These are phyloP conservation scores for Brassica cretica DNA, from an alignment of 345 rosid genomes.

Conservation along the genomic window DNA sequence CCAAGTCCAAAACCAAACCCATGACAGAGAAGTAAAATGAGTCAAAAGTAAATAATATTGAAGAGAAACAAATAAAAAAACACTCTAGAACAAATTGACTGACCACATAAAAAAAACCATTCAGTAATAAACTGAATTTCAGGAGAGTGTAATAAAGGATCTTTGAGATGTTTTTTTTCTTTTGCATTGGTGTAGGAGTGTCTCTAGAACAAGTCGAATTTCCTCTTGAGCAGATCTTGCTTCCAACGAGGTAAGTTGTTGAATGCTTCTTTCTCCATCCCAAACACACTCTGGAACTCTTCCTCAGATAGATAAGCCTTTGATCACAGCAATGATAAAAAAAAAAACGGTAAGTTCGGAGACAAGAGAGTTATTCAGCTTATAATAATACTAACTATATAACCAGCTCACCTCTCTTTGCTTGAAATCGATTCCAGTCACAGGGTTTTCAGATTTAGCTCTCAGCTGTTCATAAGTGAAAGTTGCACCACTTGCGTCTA, in stretches of 20 bases:
- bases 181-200: conserved; percentile 1
- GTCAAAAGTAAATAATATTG: conserved; percentile 22
- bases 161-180: conserved; percentile 2
- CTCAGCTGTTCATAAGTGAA: conserved; percentile 87
- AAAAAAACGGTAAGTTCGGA: conserved; percentile 4
- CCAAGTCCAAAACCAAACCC: conserved; percentile 26
- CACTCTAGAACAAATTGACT: conserved; percentile 24
- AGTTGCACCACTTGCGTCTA: conserved; percentile 39
- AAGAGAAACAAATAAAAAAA: conserved; percentile 2
- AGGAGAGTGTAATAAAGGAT: conserved; percentile 13
- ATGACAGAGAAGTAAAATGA: conserved; percentile 11
- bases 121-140: conserved; percentile 18
- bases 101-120: conserved; percentile 13
- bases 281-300: conserved; percentile 74
- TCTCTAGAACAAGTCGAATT: conserved; percentile 71
- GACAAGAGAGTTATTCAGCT: conserved; percentile 13
- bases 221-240: conserved; percentile 91
- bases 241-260: conserved; percentile 91
- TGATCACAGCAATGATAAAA: not conserved
- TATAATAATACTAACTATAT: not conserved
- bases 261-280: conserved; percentile 76
- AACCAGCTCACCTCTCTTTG: conserved; percentile 77
- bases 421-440: conserved; percentile 86
- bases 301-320: conserved; percentile 85
- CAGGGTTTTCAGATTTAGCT: conserved; percentile 87